Conservation (phyloP, 768 basidiomycete genomes). For the Amanita rimosa region DNA sequence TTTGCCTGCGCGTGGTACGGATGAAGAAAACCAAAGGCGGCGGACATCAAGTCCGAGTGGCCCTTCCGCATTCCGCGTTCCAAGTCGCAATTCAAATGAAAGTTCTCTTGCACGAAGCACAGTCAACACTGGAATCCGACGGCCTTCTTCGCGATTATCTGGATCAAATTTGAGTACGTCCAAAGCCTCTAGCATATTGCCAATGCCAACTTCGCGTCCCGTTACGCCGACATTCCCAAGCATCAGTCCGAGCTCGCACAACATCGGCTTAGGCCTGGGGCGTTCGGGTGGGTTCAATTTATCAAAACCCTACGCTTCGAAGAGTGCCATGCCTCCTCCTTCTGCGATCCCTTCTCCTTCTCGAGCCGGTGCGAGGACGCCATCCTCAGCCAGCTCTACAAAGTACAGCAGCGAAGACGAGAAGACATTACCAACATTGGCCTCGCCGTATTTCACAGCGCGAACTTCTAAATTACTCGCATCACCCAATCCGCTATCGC, state of each 20-base stretch:
- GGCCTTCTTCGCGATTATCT: slow-evolving; percentile 69
- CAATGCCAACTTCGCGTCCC: slow-evolving; percentile 60
- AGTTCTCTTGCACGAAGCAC: slow-evolving; percentile 32
- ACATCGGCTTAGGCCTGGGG: slow-evolving; percentile 36
- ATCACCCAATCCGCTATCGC: slow-evolving; percentile 17
- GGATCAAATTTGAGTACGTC: slow-evolving; percentile 37
- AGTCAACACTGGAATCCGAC: slow-evolving; percentile 34
- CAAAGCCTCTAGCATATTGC: slow-evolving; percentile 48
- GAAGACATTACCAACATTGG: slow-evolving; percentile 4
- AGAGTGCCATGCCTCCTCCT: not conserved
- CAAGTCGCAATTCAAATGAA: slow-evolving; percentile 25
- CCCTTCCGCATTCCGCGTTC: slow-evolving; percentile 41
- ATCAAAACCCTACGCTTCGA: slow-evolving; percentile 15
- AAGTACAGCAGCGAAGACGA: slow-evolving; percentile 9
- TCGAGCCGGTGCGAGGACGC: slow-evolving; percentile 29
- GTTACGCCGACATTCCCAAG: slow-evolving; percentile 65
- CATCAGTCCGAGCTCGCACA: slow-evolving; percentile 32
- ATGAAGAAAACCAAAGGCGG: slow-evolving; percentile 42
- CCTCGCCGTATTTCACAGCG: not conserved
- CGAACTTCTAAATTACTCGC: slow-evolving; percentile 11
- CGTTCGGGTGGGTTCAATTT: slow-evolving; percentile 28
- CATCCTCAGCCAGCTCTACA: slow-evolving; percentile 21
- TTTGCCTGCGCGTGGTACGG: slow-evolving; percentile 58
- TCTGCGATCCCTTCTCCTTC: slow-evolving; percentile 15
- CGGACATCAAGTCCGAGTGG: slow-evolving; percentile 54